Conservation (phyloP, 2,329 filamentous ascomycete species). For the Onygena corvina region DNA sequence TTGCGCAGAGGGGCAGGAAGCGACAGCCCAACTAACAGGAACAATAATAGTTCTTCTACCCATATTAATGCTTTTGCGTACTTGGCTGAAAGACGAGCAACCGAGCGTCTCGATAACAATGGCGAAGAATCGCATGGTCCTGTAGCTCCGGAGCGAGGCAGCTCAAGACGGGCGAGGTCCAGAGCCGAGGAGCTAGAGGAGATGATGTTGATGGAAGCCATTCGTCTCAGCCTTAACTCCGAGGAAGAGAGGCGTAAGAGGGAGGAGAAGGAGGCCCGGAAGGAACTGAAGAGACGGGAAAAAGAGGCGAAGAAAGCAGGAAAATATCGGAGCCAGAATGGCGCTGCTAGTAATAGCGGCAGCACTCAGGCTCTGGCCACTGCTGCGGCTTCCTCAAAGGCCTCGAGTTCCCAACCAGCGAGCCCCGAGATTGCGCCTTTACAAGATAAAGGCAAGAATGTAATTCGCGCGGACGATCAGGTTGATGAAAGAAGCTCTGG, state of each 20-base stretch:
- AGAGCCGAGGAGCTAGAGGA: constrained; percentile 85
- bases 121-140: constrained; percentile 25
- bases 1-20: constrained; percentile 32
- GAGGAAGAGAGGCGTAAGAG: constrained; percentile 88
- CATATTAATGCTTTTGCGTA: constrained; percentile 37
- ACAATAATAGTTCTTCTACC: constrained; percentile 27
- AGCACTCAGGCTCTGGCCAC: constrained; percentile 52
- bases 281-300: constrained; percentile 72
- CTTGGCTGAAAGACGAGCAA: constrained; percentile 34
- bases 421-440: constrained; percentile 27
- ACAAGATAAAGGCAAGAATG: constrained; percentile 54
- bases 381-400: constrained; percentile 25
- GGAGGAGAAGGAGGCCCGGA: constrained; percentile 65
- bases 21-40: constrained; percentile 26
- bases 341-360: constrained; percentile 42
- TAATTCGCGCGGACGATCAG: constrained; percentile 42
- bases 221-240: constrained; percentile 74
- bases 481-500: background rate
- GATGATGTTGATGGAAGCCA: constrained; percentile 97
- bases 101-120: constrained; percentile 21
- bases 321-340: constrained; percentile 56
- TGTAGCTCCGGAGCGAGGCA: constrained; percentile 36
- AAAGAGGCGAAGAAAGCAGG: constrained; percentile 71
- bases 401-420: constrained; percentile 27
- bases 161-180: constrained; percentile 41